A percentile compares a stretch with the other conserved stretches of the same genome.
Evolutionary conservation across 2,329 filamentous ascomycete genomes (phyloP).

Genomic region (Dactylellina parvicollis): DNA sequence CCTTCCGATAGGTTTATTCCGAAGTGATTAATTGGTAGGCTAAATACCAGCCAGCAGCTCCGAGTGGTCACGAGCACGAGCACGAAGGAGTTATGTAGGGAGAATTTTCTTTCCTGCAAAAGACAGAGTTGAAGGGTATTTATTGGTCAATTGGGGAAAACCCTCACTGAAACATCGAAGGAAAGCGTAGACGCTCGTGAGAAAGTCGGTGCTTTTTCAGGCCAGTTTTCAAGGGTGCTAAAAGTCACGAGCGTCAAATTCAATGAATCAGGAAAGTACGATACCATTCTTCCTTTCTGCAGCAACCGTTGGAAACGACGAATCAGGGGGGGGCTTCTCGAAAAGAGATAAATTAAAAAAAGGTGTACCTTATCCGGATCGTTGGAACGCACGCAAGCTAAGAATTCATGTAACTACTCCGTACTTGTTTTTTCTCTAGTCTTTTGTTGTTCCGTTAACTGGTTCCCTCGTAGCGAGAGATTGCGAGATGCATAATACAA

Average conservation of each 20-base stretch:
- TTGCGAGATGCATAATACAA: neutral
- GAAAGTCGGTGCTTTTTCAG: neutral
- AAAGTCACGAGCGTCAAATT: neutral
- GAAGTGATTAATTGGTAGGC: slow-evolving; percentile 4
- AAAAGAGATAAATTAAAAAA: neutral
- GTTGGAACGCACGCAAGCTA: slow-evolving; percentile 2
- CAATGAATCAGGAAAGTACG: neutral
- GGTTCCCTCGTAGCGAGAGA: neutral
- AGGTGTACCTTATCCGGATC: slow-evolving; percentile 9
- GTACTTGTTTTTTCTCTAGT: no score
- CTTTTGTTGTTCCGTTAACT: neutral
- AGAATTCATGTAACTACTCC: neutral
- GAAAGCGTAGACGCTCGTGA: neutral
- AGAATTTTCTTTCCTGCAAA: no score
- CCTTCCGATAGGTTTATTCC: slow-evolving; percentile 2
- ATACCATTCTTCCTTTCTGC: neutral
- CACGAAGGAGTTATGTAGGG: neutral
- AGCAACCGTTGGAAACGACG: neutral
- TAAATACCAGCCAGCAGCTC: slow-evolving; percentile 6
- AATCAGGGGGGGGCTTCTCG: neutral
- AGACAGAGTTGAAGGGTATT: no score
- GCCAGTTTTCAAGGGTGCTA: no score
- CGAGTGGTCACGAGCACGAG: slow-evolving; percentile 31
- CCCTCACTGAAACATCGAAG: neutral
- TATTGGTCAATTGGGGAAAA: slow-evolving; percentile 7